These are phyloP conservation scores for Vishniacozyma victoriae DNA, from an alignment of 768 basidiomycete genomes.

Conservation along the genomic window DNA sequence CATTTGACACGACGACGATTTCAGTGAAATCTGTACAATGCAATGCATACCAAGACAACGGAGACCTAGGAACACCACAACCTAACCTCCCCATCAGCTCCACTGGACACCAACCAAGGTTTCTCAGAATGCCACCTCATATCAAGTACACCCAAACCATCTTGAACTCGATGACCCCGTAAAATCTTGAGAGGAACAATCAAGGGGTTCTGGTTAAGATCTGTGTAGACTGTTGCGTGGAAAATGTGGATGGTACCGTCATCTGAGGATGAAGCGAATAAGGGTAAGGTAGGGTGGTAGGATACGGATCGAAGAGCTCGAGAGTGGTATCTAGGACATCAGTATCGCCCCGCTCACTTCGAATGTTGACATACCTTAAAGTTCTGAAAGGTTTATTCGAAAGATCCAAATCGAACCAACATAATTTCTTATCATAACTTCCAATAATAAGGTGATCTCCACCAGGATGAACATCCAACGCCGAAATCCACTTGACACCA, in stretches of 20 bases:
- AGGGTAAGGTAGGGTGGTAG: slow-evolving; percentile 89
- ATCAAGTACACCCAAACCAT: slow-evolving; percentile 85
- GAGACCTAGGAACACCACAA: slow-evolving; percentile 61
- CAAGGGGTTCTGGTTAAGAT: slow-evolving; percentile 92
- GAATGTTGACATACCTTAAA: slow-evolving; percentile 58
- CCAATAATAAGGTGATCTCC: slow-evolving; percentile 92
- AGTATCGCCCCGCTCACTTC: background rate
- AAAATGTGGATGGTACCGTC: slow-evolving; percentile 96
- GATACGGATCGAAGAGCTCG: slow-evolving; percentile 86
- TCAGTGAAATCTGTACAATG: too few species aligned
- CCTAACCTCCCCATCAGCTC: slow-evolving; percentile 80
- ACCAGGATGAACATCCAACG: slow-evolving; percentile 85
- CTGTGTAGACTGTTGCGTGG: slow-evolving; percentile 88
- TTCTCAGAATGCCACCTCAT: slow-evolving; percentile 80
- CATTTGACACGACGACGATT: too few species aligned
- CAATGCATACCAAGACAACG: too few species aligned
- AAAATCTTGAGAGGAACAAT: slow-evolving; percentile 97
- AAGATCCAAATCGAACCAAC: slow-evolving; percentile 98
- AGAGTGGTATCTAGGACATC: slow-evolving; percentile 68
- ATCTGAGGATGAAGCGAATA: slow-evolving; percentile 94
- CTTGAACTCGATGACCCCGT: slow-evolving; percentile 76
- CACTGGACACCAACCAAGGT: slow-evolving; percentile 88
- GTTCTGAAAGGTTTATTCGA: slow-evolving; percentile 96
- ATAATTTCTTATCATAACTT: slow-evolving; percentile 92
- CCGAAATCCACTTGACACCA: slow-evolving; percentile 96